These are phyloP conservation scores for Darksidea phi DNA, from an alignment of 495 filamentous ascomycete genomes.

Conservation along the genomic window DNA sequence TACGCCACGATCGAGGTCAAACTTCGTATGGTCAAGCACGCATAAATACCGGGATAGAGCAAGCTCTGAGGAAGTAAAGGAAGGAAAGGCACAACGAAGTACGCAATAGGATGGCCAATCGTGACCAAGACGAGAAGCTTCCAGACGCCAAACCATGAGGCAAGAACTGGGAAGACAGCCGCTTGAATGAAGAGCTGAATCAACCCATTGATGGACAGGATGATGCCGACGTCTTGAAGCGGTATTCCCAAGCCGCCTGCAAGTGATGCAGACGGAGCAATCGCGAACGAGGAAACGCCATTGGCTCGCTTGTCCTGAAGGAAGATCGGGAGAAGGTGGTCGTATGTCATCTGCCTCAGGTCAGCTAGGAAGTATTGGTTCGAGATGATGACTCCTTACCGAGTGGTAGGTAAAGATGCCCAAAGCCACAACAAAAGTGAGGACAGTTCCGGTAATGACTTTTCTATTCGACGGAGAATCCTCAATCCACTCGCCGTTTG, in stretches of 20 bases:
- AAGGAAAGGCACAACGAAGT: constrained; percentile 72
- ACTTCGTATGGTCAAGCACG: constrained; percentile 69
- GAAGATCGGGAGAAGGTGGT: constrained; percentile 81
- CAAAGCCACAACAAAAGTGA: constrained; percentile 68
- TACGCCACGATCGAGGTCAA: constrained; percentile 74
- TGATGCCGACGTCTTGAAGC: constrained; percentile 69
- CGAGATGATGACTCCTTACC: constrained; percentile 13
- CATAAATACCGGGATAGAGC: constrained; percentile 68
- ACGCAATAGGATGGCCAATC: constrained; percentile 70
- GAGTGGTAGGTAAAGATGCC: constrained; percentile 85
- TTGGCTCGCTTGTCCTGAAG: constrained; percentile 63
- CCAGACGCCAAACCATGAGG: constrained; percentile 72
- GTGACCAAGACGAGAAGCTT: constrained; percentile 70
- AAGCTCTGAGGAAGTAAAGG: constrained; percentile 58
- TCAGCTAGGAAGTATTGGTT: background rate
- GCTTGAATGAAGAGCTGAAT: constrained; percentile 80
- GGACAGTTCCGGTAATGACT: constrained; percentile 63
- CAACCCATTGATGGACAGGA: constrained; percentile 75
- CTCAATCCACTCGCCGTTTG: constrained; percentile 44
- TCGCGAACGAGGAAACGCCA: constrained; percentile 33
- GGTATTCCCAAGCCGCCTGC: constrained; percentile 74
- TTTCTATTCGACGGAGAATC: constrained; percentile 38
- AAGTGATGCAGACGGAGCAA: constrained; percentile 45
- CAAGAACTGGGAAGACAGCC: constrained; percentile 68
- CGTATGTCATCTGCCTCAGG: constrained; percentile 65